Evolutionary conservation across 768 basidiomycete species (phyloP), one percentile per base, ranked within the genome.

Genomic region (Thelephora ganbajun): DNA sequence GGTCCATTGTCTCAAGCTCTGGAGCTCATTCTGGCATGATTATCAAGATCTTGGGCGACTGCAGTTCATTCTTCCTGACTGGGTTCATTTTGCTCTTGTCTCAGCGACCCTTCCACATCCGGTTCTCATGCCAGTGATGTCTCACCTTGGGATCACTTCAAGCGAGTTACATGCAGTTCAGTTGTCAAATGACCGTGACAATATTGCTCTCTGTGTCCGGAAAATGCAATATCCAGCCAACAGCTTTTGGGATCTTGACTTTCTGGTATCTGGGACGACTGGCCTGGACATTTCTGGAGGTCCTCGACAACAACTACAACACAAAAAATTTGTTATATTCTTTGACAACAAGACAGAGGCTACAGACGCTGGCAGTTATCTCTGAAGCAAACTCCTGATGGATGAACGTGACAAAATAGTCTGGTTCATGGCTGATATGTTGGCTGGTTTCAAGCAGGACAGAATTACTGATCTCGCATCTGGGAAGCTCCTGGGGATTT

Each of bases 1-100:
- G 51, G 68, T 55, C 0, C 69, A 71, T 42, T 68, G 67, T 45
- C 58, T 67, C 16, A 64, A 57, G n/a, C 54, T 60, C 41, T 70
- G 69, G 69, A 60, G 59, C 11, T 43, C 35, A 2, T 71, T 72
- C 50, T 54, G 65, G 0, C 55, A 54, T 3, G 62, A 66, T n/a
- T 72, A 69, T 48, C 41, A 34, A n/a, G 45, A 57, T 11, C 22
- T 64, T 2, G 54, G 55, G 5, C 49, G 46, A 2, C 37, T 66
- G 2, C 59, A 55, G 0, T 60, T 55, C 49, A 47, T 66, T 4
- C 52, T 71, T 6, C 54, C 64, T 2, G 50, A 51, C 4, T 6
- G n/a, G 1, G 54, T 65, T 11, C 63, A 58, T 4, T 60, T 66
- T 34, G 56, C 61, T 16, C 51, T 64, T 6, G 53, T 59, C 2